Percentiles rank a stretch among this genome's conserved stretches.
Conservation (phyloP, 495 filamentous ascomycete genomes). For the Aspergillus taichungensis region DNA sequence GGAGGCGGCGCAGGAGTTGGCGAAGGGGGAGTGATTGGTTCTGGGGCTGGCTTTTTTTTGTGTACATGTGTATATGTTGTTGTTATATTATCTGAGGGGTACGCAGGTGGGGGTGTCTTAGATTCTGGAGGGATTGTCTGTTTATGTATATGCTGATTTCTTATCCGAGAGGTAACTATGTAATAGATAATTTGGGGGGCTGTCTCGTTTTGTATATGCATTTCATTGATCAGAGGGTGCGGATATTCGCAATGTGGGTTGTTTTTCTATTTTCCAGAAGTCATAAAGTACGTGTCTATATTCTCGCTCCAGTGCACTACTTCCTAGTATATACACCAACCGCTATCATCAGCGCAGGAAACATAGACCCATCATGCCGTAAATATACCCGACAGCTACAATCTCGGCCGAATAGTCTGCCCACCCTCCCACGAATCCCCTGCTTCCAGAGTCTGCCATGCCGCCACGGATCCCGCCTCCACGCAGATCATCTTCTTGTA, state of each 20-base stretch:
- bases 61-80: neutral
- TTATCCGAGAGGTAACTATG: too few relatives aligned
- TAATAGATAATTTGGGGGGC: too few relatives aligned
- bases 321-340: neutral
- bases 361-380: neutral
- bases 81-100: neutral
- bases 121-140: too few relatives aligned
- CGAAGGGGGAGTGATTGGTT: neutral
- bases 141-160: too few relatives aligned
- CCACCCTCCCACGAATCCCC: constrained; percentile 87
- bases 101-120: too few relatives aligned
- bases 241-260: too few relatives aligned
- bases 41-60: neutral
- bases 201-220: too few relatives aligned
- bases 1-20: constrained; percentile 13
- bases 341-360: neutral
- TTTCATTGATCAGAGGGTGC: too few relatives aligned
- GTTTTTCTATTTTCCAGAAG: too few relatives aligned
- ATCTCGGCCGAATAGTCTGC: constrained; percentile 53
- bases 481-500: constrained; percentile 91
- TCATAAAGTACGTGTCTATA: too few relatives aligned
- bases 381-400: constrained; percentile 11
- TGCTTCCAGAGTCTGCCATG: constrained; percentile 74
- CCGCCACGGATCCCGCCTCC: constrained; percentile 75
- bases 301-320: too few relatives aligned